phyloP scores from a whole-genome alignment of 306 rosid species.

The Aeschynomene evenia region DNA sequence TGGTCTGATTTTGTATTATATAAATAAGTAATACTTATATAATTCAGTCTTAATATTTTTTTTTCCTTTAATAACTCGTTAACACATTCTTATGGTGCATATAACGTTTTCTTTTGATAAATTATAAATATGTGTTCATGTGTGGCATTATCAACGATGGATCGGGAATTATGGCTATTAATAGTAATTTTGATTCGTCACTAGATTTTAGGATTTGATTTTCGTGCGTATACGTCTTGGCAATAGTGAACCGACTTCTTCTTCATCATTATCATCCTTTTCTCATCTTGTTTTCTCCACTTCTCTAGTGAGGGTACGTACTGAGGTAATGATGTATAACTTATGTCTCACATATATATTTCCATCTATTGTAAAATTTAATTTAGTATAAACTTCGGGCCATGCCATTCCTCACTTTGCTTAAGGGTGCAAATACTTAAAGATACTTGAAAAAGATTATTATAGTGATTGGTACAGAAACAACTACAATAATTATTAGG shows the following conservation, averaged over 20 bases:
- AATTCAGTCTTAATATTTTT: too few species aligned
- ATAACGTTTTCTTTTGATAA: too few species aligned
- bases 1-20: too few species aligned
- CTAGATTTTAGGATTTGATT: conserved; percentile 20
- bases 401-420: neutral
- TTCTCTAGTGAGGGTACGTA: neutral
- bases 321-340: neutral
- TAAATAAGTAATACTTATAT: too few species aligned
- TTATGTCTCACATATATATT: conserved; percentile 11
- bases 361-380: conserved; percentile 5
- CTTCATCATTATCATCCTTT: too few species aligned
- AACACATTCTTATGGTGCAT: too few species aligned
- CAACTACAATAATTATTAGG: conserved; percentile 21
- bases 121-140: too few species aligned
- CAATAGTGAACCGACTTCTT: conserved; percentile 27
- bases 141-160: neutral
- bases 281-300: conserved; percentile 23
- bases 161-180: neutral
- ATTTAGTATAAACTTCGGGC: neutral
- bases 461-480: conserved; percentile 16
- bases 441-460: neutral
- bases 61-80: too few species aligned
- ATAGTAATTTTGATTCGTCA: neutral
- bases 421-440: neutral
- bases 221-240: conserved; percentile 23